Evolutionary conservation across 73 alveolate genomes (phyloP), one percentile per base, ranked within the genome.

Genomic region (Symbiodinium natans): DNA sequence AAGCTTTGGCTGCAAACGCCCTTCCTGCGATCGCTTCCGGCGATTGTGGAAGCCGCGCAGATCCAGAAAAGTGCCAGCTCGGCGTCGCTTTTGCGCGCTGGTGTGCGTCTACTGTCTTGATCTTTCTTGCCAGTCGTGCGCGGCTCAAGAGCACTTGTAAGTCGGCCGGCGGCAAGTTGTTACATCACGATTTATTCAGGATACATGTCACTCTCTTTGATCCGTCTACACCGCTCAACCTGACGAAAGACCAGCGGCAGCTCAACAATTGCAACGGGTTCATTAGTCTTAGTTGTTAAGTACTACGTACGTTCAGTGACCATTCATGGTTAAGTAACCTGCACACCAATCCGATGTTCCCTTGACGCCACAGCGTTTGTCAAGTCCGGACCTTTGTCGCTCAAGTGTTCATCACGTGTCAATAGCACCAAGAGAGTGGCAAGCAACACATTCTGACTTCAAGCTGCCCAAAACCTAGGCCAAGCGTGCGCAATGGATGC

Each of bases 41-140:
- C 80, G 80, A 63, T n/a, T 13, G 80, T 63, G 80, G 80, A 63
- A 63, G 80, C 80, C 80, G 80, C 40, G 13, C 80, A 56, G 75
- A 10, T 25, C 2, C 74, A 56, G 15, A 63, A n/a, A 31, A 63
- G 80, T 27, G 5, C 36, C 80, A n/a, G n/a, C n/a, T n/a, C n/a
- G n/a, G n/a, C 15, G 71, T 52, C 29, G 68, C 23, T 15, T 13
- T 52, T 23, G 23, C 25, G 71, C 23, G 17, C 23, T 6, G n/a
- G 68, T 7, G 6, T 52, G 71, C 71, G 17, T 29, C 71, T 52
- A 29, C 15, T 29, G 17, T n/a, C n/a, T n/a, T n/a, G n/a, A n/a
- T n/a, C n/a, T n/a, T n/a, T n/a, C n/a, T n/a, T 52, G 71, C 23
- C 71, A 23, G 3, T 29, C 71, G 71, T 23, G 23, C 23, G 71